phyloP scores from a whole-genome alignment of 257 asterid species.

The Solanum lignicaule region DNA sequence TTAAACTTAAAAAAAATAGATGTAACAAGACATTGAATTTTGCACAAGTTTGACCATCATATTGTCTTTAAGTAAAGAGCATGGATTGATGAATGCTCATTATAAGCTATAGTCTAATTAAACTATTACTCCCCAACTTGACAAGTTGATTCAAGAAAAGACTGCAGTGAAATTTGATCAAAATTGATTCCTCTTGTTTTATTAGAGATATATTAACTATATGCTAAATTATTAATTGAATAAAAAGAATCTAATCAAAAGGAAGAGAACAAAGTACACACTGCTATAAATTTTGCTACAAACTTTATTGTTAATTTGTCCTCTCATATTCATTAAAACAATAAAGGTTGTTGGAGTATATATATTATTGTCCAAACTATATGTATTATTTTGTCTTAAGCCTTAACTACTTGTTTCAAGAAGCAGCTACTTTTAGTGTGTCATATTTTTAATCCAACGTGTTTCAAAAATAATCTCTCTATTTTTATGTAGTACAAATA shows the following conservation, averaged over 20 bases:
- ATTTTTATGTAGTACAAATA: neutral
- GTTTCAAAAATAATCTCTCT: neutral
- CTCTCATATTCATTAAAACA: neutral
- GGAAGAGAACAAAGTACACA: neutral
- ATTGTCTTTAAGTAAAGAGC: neutral
- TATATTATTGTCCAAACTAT: neutral
- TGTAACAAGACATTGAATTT: neutral
- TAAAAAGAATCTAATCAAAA: neutral
- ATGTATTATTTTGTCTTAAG: neutral
- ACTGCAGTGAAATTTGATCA: slow-evolving; percentile 29
- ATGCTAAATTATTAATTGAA: neutral
- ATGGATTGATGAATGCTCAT: neutral
- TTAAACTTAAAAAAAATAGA: neutral
- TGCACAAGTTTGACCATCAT: neutral
- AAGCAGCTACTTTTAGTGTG: neutral
- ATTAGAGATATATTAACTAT: neutral
- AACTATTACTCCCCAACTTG: neutral
- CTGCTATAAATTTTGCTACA: neutral
- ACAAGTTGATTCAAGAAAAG: slow-evolving; percentile 13
- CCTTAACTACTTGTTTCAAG: neutral
- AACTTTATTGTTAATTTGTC: neutral
- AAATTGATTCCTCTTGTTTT: neutral
- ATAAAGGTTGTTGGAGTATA: neutral
- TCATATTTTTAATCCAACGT: neutral
- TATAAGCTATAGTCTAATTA: neutral